These are phyloP conservation scores for Celoporthe dispersa DNA, from an alignment of 2,329 filamentous ascomycete species.

Conservation along the genomic window DNA sequence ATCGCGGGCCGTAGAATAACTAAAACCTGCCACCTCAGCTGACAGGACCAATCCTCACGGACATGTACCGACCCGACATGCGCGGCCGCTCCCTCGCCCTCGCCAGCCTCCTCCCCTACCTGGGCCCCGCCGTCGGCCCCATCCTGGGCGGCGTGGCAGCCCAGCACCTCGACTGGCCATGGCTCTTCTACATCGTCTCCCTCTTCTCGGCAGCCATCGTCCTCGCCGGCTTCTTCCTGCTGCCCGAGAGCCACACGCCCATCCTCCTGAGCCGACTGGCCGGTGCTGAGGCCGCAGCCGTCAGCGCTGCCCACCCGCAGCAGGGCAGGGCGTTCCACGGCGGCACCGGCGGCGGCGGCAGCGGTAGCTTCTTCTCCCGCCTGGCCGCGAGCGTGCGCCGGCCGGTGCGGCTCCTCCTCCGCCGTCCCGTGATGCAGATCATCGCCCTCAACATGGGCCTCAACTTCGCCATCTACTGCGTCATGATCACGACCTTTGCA, in stretches of 20 bases:
- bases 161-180: constrained; percentile 67
- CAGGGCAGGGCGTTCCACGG: not conserved
- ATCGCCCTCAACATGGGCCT: constrained; percentile 51
- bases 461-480: constrained; percentile 54
- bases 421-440: constrained; percentile 52
- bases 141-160: constrained; percentile 70
- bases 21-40: constrained; percentile 37
- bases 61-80: constrained; percentile 42
- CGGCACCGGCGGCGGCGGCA: too few species aligned
- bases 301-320: not conserved
- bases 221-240: constrained; percentile 56
- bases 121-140: constrained; percentile 70
- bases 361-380: not conserved
- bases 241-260: constrained; percentile 68
- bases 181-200: constrained; percentile 70
- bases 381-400: constrained; percentile 43
- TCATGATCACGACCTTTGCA: constrained; percentile 59
- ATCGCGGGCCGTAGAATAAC: too few species aligned
- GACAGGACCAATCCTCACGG: constrained; percentile 41
- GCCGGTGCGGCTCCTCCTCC: constrained; percentile 48
- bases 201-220: constrained; percentile 62
- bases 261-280: constrained; percentile 52
- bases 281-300: not conserved
- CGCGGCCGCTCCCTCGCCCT: constrained; percentile 44
- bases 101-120: constrained; percentile 38